A percentile compares a stretch with the other conserved stretches of the same genome.
These are phyloP conservation scores for Hamigera avellanea DNA, from an alignment of 495 filamentous ascomycete genomes.

Conservation along the genomic window DNA sequence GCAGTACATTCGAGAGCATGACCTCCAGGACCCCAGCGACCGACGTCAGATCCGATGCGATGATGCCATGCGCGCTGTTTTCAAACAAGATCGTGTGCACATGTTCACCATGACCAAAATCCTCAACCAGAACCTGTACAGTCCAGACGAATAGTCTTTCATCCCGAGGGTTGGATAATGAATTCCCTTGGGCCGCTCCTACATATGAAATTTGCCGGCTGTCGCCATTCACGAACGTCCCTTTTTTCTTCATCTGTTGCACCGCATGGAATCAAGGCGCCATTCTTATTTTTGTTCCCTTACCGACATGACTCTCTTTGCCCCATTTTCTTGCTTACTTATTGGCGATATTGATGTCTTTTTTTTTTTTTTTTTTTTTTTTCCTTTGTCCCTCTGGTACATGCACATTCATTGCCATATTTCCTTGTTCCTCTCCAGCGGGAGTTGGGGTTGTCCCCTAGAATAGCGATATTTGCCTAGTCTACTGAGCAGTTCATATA, in stretches of 20 bases:
- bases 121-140: constrained; percentile 55
- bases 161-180: background rate
- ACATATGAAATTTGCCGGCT: background rate
- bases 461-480: background rate
- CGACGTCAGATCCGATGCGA: constrained; percentile 89
- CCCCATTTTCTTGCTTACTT: constrained; percentile 4
- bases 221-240: background rate
- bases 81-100: constrained; percentile 81
- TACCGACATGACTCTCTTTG: constrained; percentile 2
- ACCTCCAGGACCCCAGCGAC: constrained; percentile 83
- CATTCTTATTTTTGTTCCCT: background rate
- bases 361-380: constrained; percentile 8
- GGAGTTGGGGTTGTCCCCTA: constrained; percentile 22
- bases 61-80: constrained; percentile 77
- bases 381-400: constrained; percentile 17
- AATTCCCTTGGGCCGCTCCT: too few species aligned
- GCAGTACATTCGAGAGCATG: constrained; percentile 78
- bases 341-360: constrained; percentile 9
- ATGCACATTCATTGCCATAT: too few species aligned
- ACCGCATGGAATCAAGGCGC: constrained; percentile 1
- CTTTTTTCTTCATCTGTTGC: background rate
- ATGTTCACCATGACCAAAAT: constrained; percentile 99
- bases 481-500: too few species aligned
- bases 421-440: constrained; percentile 30
- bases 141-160: constrained; percentile 42